Conservation (phyloP, 805 yeast genomes). For the Metschnikowia reukaufii region DNA sequence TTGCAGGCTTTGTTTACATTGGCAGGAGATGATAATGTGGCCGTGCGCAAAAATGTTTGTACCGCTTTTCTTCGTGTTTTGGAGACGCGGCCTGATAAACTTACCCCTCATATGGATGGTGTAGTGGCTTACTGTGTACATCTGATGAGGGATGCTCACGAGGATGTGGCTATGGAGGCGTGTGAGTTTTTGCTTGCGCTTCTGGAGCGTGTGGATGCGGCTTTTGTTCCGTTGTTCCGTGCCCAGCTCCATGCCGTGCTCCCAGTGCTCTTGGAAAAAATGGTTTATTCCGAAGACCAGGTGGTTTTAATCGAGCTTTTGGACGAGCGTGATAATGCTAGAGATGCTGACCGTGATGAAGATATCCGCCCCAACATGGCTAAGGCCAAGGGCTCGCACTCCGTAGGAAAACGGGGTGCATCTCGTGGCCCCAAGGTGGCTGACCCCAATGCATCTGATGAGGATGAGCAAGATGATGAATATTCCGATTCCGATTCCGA, state of each 20-base stretch:
- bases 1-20: slow-evolving; percentile 63
- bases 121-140: slow-evolving; percentile 82
- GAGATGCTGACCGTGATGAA: slow-evolving; percentile 77
- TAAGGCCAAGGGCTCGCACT: slow-evolving; percentile 51
- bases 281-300: slow-evolving; percentile 88
- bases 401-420: slow-evolving; percentile 21
- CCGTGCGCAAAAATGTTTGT: slow-evolving; percentile 74
- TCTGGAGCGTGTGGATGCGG: slow-evolving; percentile 36
- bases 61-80: slow-evolving; percentile 68
- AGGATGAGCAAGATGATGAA: slow-evolving; percentile 22
- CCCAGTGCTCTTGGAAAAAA: slow-evolving; percentile 75
- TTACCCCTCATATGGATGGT: slow-evolving; percentile 80
- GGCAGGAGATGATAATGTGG: slow-evolving; percentile 60
- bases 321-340: slow-evolving; percentile 75
- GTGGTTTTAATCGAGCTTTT: slow-evolving; percentile 59
- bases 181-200: slow-evolving; percentile 85
- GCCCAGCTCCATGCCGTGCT: slow-evolving; percentile 62
- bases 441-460: slow-evolving; percentile 2
- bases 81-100: slow-evolving; percentile 76
- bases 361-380: slow-evolving; percentile 85
- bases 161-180: slow-evolving; percentile 83
- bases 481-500: slow-evolving; percentile 47
- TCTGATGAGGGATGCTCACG: slow-evolving; percentile 63
- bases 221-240: slow-evolving; percentile 38
- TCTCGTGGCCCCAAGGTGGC: background rate